A percentile compares a stretch with the other conserved stretches of the same genome.
These are phyloP conservation scores for Forsythia viridissima DNA, from an alignment of 257 asterid species.

Conservation along the genomic window DNA sequence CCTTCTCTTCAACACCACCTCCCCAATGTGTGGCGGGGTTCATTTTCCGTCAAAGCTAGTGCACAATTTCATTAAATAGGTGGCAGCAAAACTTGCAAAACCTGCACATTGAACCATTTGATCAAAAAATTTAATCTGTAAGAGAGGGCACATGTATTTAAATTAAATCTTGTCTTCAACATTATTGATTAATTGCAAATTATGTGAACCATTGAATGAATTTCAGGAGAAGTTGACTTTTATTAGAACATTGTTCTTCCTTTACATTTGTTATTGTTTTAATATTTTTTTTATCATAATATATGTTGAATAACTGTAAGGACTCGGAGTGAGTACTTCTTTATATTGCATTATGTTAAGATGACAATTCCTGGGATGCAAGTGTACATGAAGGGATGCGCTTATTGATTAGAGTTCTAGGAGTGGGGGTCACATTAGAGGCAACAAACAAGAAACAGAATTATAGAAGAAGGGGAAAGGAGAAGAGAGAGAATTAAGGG, in stretches of 20 bases:
- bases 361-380: not conserved
- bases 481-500: too few relatives aligned
- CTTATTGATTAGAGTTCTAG: not conserved
- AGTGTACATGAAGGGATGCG: not conserved
- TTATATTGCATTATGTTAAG: not conserved
- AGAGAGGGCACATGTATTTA: not conserved
- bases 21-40: too few relatives aligned
- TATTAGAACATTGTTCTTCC: not conserved
- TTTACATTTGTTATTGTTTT: not conserved
- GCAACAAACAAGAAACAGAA: too few relatives aligned
- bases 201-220: not conserved
- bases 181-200: not conserved
- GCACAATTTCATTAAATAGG: not conserved
- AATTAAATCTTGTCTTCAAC: not conserved
- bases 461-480: too few relatives aligned
- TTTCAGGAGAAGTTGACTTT: not conserved
- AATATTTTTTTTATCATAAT: too few relatives aligned
- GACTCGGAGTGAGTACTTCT: not conserved
- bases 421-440: too few relatives aligned
- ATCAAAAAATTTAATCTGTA: not conserved
- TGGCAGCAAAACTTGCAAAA: not conserved
- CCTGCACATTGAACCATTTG: not conserved
- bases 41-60: too few relatives aligned
- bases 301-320: not conserved
- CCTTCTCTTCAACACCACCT: too few relatives aligned